Conservation (phyloP, 768 basidiomycete species). For the Kwoniella pini region DNA sequence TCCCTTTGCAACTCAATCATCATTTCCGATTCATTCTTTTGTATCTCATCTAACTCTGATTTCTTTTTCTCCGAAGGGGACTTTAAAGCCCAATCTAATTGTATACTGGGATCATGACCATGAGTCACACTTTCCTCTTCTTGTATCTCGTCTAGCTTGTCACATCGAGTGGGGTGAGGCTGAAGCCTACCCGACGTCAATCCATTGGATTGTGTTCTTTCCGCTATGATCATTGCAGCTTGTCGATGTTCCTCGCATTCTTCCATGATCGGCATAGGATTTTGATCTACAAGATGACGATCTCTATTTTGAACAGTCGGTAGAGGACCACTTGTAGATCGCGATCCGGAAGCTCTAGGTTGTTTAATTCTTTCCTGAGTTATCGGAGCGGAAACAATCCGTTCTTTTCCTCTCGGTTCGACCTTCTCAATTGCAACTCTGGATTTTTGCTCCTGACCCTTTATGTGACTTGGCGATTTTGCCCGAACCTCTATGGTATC, state of each 20-base stretch:
- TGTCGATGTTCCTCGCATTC: neutral
- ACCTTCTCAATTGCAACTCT: too few species aligned
- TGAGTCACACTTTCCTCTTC: neutral
- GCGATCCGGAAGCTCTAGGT: constrained; percentile 3
- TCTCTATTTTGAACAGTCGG: neutral
- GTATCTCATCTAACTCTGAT: neutral
- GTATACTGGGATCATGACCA: neutral
- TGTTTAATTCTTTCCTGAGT: neutral
- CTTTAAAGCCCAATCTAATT: constrained; percentile 27
- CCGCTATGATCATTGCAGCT: neutral
- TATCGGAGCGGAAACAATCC: neutral
- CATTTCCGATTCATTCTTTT: neutral
- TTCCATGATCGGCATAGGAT: constrained; percentile 12
- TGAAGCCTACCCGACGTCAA: too few species aligned
- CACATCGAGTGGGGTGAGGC: too few species aligned
- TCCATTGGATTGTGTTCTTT: neutral
- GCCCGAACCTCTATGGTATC: neutral
- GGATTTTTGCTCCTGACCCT: too few species aligned
- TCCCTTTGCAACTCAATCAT: constrained; percentile 23
- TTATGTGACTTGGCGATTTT: too few species aligned
- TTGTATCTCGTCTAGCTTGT: too few species aligned
- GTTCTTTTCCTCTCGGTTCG: too few species aligned
- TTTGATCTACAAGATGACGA: neutral
- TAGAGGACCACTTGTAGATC: constrained; percentile 6
- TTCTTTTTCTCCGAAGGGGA: neutral